phyloP scores from a whole-genome alignment of 2,329 filamentous ascomycete species.

The Trichoderma atrobrunneum region DNA sequence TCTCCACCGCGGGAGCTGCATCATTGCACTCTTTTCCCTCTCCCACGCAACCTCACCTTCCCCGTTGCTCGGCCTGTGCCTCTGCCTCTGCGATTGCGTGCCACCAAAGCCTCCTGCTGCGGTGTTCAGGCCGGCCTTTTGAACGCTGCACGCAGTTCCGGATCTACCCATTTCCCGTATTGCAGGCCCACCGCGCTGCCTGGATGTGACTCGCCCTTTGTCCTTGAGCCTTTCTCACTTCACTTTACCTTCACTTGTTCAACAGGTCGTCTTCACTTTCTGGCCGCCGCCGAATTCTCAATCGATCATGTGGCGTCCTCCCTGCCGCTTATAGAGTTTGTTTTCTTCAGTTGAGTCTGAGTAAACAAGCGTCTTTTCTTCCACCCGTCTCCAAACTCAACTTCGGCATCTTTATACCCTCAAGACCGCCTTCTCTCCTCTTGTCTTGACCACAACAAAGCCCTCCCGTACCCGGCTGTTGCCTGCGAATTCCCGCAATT shows the following conservation, averaged over 20 bases:
- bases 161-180: slow-evolving; percentile 21
- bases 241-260: slow-evolving; percentile 9
- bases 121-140: slow-evolving; percentile 22
- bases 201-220: slow-evolving; percentile 23
- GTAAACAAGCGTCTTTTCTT: slow-evolving; percentile 6
- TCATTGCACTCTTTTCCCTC: slow-evolving; percentile 22
- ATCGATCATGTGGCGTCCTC: slow-evolving; percentile 22
- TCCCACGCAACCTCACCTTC: slow-evolving; percentile 18
- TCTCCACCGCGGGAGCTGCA: slow-evolving; percentile 27
- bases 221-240: slow-evolving; percentile 1
- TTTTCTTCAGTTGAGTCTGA: slow-evolving; percentile 17
- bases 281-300: slow-evolving; percentile 6
- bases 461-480: background rate
- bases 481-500: background rate
- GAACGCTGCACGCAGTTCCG: slow-evolving; percentile 22
- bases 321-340: slow-evolving; percentile 15
- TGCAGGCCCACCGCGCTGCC: slow-evolving; percentile 25
- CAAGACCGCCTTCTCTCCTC: background rate
- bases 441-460: background rate
- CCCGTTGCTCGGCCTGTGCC: background rate
- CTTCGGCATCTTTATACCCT: background rate
- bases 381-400: background rate
- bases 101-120: slow-evolving; percentile 19
- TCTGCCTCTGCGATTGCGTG: slow-evolving; percentile 15
- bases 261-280: background rate